A percentile compares a stretch with the other conserved stretches of the same genome.
These are phyloP conservation scores for Teratosphaeriaceae sp. DNA, from an alignment of 2,329 filamentous ascomycete genomes.

Conservation along the genomic window DNA sequence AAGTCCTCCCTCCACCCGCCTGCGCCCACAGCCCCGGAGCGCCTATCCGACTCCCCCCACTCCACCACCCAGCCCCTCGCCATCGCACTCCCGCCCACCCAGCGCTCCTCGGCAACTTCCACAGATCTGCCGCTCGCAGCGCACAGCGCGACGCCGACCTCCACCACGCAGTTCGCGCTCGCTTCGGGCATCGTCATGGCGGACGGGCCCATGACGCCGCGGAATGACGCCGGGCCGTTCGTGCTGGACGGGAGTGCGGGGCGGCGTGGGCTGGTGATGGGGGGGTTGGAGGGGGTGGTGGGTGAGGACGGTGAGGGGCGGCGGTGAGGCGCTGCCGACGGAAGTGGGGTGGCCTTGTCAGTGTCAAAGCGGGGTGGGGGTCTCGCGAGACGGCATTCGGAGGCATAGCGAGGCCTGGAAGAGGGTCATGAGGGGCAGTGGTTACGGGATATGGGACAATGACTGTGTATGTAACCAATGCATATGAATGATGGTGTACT, in stretches of 20 bases:
- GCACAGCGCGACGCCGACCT: slow-evolving; percentile 30
- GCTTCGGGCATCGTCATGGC: slow-evolving; percentile 36
- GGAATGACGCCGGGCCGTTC: slow-evolving; percentile 89
- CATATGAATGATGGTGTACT: too few species aligned
- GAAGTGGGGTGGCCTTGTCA: too few species aligned
- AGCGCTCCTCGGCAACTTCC: slow-evolving; percentile 1
- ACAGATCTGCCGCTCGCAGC: slow-evolving; percentile 11
- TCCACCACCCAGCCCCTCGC: not conserved
- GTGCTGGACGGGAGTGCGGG: slow-evolving; percentile 70
- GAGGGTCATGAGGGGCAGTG: too few species aligned
- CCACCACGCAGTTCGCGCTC: slow-evolving; percentile 27
- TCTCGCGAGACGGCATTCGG: too few species aligned
- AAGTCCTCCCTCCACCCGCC: too few species aligned
- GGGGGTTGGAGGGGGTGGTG: not conserved
- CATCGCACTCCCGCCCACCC: slow-evolving; percentile 10
- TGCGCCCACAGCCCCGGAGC: not conserved
- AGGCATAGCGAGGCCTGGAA: too few species aligned
- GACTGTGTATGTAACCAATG: too few species aligned
- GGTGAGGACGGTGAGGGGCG: not conserved
- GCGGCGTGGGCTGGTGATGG: not conserved
- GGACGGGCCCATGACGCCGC: slow-evolving; percentile 80
- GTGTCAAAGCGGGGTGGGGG: too few species aligned
- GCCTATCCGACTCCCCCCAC: not conserved
- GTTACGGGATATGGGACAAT: too few species aligned
- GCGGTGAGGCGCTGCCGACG: too few species aligned